Evolutionary conservation across 2,329 filamentous ascomycete species (phyloP), one percentile per base, ranked within the genome.

Genomic region (Lasiodiplodia theobromae): DNA sequence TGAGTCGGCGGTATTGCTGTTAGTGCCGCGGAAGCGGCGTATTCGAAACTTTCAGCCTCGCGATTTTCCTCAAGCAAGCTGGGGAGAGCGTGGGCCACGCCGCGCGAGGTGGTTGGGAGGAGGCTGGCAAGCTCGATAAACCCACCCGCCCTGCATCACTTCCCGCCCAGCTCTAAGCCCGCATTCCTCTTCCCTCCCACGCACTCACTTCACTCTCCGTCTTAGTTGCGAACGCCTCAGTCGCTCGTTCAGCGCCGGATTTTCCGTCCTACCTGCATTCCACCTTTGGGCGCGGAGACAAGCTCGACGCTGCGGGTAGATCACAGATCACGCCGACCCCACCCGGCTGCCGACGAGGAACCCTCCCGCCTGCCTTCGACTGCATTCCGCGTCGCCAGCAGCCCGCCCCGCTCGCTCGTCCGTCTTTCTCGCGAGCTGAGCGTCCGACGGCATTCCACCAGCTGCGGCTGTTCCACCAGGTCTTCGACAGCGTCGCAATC

Each of bases 231-330:
- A 57, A 37, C 65, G 56, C 18, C 21, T 38, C 52, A 47, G 52
- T 67, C 65, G 53, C 65, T 67, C 65, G 65, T 67, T 67, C 65
- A 58, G 40, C 54, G 44, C 40, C 23, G 28, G 14, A 47, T 11
- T 52, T 64, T 37, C 18, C 25, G 8, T 25, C 31, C 58, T 18
- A 14, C 18, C 52, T 31, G 28, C 57, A 47, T 44, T 31, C 57
- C 38, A 28, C 28, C 18, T 23, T 10, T 25, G 37, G 23, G 23
- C 4, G 58, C 58, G 25, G 58, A 12, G 44, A 63, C 49, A 58
- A 28, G 53, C 44, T 28, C 47, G 16, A 65, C 47, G 38, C 23
- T 38, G 44, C 51, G 31, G 62, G 62, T 52, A 52, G 62, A 65
- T 65, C 62, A 53, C 31, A 37, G 56, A 37, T 47, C 44, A 47